Evolutionary conservation across 768 basidiomycete species (phyloP).

Genomic region (Lactifluus rugatus): DNA sequence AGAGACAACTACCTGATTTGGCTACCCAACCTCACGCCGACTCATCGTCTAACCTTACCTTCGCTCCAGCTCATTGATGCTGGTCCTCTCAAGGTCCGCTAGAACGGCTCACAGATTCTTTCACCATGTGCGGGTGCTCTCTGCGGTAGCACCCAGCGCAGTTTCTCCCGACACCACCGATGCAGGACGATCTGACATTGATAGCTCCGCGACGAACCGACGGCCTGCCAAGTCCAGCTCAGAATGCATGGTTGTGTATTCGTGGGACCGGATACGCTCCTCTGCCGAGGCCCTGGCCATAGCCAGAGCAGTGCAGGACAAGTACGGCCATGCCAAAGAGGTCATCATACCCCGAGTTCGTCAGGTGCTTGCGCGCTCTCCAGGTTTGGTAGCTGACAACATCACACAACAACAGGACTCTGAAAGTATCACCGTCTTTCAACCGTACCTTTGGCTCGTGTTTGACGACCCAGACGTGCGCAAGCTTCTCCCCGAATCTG

Average conservation of each 20-base stretch:
- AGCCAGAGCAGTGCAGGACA: constrained; percentile 11
- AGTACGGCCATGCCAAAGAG: constrained; percentile 12
- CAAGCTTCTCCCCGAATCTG: background rate
- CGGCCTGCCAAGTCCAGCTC: background rate
- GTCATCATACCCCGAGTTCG: constrained; percentile 14
- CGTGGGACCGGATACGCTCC: constrained; percentile 1
- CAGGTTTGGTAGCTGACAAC: background rate
- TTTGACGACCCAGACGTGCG: constrained; percentile 7
- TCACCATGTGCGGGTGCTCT: background rate
- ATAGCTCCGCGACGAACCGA: background rate
- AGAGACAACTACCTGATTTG: background rate
- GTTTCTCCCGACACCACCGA: background rate
- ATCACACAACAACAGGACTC: background rate
- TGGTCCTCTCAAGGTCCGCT: constrained; percentile 1
- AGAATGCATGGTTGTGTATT: constrained; percentile 4
- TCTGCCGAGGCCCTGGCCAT: constrained; percentile 13
- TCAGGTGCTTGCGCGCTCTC: background rate
- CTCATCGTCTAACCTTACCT: no score
- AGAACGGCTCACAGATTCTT: background rate
- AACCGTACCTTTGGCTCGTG: constrained; percentile 11
- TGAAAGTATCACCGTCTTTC: background rate
- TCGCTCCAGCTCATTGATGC: background rate
- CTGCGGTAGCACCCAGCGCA: background rate
- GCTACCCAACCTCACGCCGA: no score
- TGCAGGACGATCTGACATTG: background rate